A percentile compares a stretch with the other conserved stretches of the same genome.
These are phyloP conservation scores for Mycosphaerella sp. DNA, from an alignment of 2,329 filamentous ascomycete genomes.

Conservation along the genomic window DNA sequence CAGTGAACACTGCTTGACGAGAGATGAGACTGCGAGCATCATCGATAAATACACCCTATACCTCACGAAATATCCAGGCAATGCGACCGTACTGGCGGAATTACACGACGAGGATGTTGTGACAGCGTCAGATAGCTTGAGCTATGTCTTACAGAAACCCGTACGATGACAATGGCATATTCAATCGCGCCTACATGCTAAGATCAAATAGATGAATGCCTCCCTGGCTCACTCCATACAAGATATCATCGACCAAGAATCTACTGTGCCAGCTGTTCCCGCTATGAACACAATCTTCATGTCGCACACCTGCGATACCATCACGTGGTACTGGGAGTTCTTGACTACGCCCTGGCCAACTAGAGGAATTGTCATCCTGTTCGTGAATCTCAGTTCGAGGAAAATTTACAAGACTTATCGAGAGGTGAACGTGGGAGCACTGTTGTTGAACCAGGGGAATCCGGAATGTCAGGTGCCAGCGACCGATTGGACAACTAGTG, in stretches of 20 bases:
- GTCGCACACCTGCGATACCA: slow-evolving; percentile 18
- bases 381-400: slow-evolving; percentile 13
- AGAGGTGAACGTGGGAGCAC: slow-evolving; percentile 17
- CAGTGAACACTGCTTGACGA: slow-evolving; percentile 6
- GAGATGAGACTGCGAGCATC: slow-evolving; percentile 5
- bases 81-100: slow-evolving; percentile 1
- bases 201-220: slow-evolving; percentile 11
- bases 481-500: slow-evolving; percentile 1
- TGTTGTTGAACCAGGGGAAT: slow-evolving; percentile 13
- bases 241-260: slow-evolving; percentile 19
- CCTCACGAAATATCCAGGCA: slow-evolving; percentile 7
- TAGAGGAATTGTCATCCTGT: slow-evolving; percentile 20
- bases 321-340: slow-evolving; percentile 24
- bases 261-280: slow-evolving; percentile 9
- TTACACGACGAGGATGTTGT: slow-evolving; percentile 9
- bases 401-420: slow-evolving; percentile 20
- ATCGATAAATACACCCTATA: slow-evolving; percentile 5
- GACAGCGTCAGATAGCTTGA: slow-evolving; percentile 12
- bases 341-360: slow-evolving; percentile 16
- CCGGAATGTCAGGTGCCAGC: slow-evolving; percentile 12
- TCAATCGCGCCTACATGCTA: background rate
- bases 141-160: slow-evolving; percentile 10
- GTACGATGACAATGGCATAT: background rate
- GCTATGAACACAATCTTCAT: slow-evolving; percentile 18
- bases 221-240: slow-evolving; percentile 12